Evolutionary conservation across 78 protist species (phyloP), one percentile per base, ranked within the genome.

Genomic region (Paulinella micropora): DNA sequence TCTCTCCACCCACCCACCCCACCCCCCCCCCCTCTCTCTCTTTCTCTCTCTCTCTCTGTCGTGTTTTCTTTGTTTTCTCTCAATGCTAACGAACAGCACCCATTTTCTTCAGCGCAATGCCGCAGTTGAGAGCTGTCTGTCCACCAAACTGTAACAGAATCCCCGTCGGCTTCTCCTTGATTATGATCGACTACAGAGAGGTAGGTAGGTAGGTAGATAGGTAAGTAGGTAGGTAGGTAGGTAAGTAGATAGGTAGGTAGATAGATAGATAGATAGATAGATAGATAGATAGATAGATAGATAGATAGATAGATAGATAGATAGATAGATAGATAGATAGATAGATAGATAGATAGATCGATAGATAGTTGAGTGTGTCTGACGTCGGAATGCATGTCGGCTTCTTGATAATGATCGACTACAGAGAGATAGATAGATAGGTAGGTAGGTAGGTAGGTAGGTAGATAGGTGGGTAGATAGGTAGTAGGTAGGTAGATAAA

Each of bases 81-180:
- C 37, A 6, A 23, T 64, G 23, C 23, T 64, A 28, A 15, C 23
- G 34, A 15, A 64, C 15, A 23, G 23, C 23, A 39, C 90, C 90
- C 0, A 34, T 0, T 39, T 79, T 37, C 35, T 94, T 88, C 0
- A 96, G 92, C 88, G 93, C 93, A 39, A 97, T 87, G 79, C 98
- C 99, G 86, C 96, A 96, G 94, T 97, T 97, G 82, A 97, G 94
- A 2, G 97, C 99, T 6, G 99, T 97, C 92, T 97, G 99, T 1
- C 99, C 99, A 36, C 99, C 99, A 84, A 95, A 96, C 34, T 96
- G 92, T 0, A 96, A 95, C 36, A 96, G 87, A 38, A 97, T 92
- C 35, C 98, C 97, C 77, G 95, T 97, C 34, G 99, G 99, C 86
- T 88, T 73, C 93, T 97, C 99, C 40, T 91, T 81, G 6, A 31